Base-by-base conservation (phyloP, 352 stramenopile genomes). In the Albugo candida region DNA sequence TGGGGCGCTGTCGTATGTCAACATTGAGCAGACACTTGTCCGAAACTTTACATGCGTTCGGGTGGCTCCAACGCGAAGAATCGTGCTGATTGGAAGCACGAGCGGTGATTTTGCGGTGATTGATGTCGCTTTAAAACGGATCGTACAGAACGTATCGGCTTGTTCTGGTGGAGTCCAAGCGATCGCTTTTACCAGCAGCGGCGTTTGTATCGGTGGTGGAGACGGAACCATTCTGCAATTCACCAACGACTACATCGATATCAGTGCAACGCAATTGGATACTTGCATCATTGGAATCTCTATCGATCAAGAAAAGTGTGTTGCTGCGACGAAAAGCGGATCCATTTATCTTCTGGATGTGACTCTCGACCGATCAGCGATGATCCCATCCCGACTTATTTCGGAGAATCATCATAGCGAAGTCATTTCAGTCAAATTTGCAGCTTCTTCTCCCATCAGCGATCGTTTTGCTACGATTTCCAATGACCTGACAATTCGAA, bases 381-480 rank as follows among this genome's bases (percentile, higher is more conserved):
- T 10, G 24, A 31, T 31, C 8, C 24, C 24, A 31, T 52, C 53
- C 12, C 45, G 62, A 5, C 41, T 70, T 3, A 52, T 84, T 1
- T 83, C 71, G 35, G 81, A 91, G 55, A 94, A 86, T 59, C 84
- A 92, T 55, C 77, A 70, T 36, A 72, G 62, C 34, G 60, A 54
- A 3, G 79, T 95, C 2, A 55, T 83, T 8, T 65, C 81, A 31
- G 61, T 95, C 36, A 67, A 74, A 12, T 97, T 92, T 51, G 67
- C 73, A 0, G 2, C 17, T 10, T 43, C 38, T 3, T 63, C 67
- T 0, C 77, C 81, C 21, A 51, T 53, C 16, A 93, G 74, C 17
- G 86, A 95, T 36, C 66, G 65, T 16, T 96, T 97, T 49, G 86
- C 83, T 6, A 96, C 86, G 1, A 68, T 80, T 38, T 89, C 83